phyloP scores from a whole-genome alignment of 495 filamentous ascomycete genomes.

The Xanthoparmelia taractica region DNA sequence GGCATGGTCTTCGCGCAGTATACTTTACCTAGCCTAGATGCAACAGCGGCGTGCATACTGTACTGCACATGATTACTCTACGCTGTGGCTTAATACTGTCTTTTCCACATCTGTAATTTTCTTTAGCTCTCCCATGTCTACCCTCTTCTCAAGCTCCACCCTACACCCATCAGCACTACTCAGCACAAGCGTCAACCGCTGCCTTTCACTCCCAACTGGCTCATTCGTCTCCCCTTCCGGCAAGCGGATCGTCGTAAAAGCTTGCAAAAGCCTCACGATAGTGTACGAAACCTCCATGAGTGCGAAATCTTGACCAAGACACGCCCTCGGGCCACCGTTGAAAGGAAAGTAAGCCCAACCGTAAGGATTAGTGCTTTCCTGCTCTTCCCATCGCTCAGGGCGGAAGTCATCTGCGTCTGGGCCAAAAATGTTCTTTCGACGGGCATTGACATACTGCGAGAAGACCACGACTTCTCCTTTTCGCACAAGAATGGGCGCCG shows the following conservation, averaged over 20 bases:
- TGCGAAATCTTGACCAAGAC: conserved; percentile 45
- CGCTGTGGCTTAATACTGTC: neutral
- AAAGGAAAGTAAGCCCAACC: conserved; percentile 63
- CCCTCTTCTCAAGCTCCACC: conserved; percentile 14
- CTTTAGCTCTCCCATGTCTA: neutral
- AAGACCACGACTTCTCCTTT: conserved; percentile 41
- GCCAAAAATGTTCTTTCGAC: conserved; percentile 23
- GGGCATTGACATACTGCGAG: conserved; percentile 25
- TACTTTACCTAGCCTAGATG: no score
- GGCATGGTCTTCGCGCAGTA: no score
- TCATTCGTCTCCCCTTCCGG: conserved; percentile 26
- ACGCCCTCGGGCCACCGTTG: conserved; percentile 48
- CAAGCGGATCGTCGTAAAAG: conserved; percentile 30
- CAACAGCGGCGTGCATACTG: neutral
- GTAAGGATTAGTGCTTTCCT: conserved; percentile 21
- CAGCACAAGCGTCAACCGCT: conserved; percentile 22
- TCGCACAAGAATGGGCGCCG: conserved; percentile 52
- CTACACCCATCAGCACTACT: conserved; percentile 26
- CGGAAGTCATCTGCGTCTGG: conserved; percentile 33
- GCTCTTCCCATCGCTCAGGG: conserved; percentile 38
- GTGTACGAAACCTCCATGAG: conserved; percentile 43
- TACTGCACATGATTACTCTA: neutral
- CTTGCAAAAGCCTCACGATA: conserved; percentile 40
- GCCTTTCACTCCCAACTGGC: conserved; percentile 16
- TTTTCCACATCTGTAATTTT: neutral